Evolutionary conservation across 176 grass and related monocot species (phyloP).

Genomic region (Otatea glauca): DNA sequence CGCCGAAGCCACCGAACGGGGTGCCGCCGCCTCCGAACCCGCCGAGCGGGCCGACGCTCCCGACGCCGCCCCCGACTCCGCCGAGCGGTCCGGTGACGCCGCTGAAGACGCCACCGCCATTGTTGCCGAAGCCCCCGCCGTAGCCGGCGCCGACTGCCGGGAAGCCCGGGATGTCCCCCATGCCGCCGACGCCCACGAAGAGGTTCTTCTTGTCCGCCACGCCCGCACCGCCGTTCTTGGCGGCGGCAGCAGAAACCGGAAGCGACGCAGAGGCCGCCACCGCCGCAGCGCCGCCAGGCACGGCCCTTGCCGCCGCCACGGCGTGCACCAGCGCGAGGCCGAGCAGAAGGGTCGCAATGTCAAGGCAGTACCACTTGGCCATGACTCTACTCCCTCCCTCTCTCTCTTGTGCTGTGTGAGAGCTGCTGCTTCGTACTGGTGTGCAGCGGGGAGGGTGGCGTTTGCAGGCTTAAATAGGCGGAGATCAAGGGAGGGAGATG

Average conservation of each 20-base stretch:
- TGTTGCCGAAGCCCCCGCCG: conserved; percentile 67
- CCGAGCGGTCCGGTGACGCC: conserved; percentile 61
- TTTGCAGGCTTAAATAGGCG: conserved; percentile 47
- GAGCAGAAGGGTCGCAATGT: conserved; percentile 27
- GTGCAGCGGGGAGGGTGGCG: neutral
- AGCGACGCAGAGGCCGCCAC: neutral
- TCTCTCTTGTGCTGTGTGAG: neutral
- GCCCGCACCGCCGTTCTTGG: conserved; percentile 19
- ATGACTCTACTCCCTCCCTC: neutral
- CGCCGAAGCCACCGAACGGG: conserved; percentile 39
- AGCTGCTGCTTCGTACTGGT: neutral
- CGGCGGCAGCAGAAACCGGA: neutral
- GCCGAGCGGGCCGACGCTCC: conserved; percentile 30
- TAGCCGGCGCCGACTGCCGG: conserved; percentile 49
- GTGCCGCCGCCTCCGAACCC: conserved; percentile 29
- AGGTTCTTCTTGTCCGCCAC: conserved; percentile 55
- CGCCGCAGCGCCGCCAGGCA: neutral
- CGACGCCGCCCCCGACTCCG: conserved; percentile 48
- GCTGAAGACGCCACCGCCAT: conserved; percentile 60
- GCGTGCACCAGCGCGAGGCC: conserved; percentile 37
- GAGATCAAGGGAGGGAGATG: neutral
- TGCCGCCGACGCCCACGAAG: conserved; percentile 58
- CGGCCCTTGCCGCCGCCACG: conserved; percentile 23
- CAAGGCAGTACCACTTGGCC: conserved; percentile 33
- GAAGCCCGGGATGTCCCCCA: conserved; percentile 62